A percentile compares a stretch with the other conserved stretches of the same genome.
phyloP scores from a whole-genome alignment of 2,329 filamentous ascomycete genomes.

The Colletotrichum navitas region DNA sequence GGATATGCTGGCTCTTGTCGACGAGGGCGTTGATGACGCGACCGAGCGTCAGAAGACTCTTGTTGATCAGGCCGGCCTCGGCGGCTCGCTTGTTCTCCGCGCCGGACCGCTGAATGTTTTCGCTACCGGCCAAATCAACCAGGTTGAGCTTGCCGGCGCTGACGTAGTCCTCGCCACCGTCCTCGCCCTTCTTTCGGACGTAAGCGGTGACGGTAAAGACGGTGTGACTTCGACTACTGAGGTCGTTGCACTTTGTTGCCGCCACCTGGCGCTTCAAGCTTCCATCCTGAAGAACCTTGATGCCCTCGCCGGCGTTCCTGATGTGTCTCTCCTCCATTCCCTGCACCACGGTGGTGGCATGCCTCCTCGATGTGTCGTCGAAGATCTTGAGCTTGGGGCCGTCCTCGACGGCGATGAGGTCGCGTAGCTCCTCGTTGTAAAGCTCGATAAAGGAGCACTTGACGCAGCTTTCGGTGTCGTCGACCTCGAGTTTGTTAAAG shows the following conservation, averaged over 20 bases:
- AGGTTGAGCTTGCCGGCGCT: slow-evolving; percentile 95
- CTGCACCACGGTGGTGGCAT: slow-evolving; percentile 88
- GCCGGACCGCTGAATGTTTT: slow-evolving; percentile 96
- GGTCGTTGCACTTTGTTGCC: slow-evolving; percentile 98
- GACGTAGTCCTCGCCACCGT: slow-evolving; percentile 90
- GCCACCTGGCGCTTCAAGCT: slow-evolving; percentile 98
- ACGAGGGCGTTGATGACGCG: slow-evolving; percentile 98
- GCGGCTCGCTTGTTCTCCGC: slow-evolving; percentile 98
- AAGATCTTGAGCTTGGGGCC: slow-evolving; percentile 92
- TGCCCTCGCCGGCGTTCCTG: slow-evolving; percentile 84
- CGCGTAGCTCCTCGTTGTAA: slow-evolving; percentile 97
- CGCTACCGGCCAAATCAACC: slow-evolving; percentile 95
- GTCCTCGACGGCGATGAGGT: slow-evolving; percentile 87
- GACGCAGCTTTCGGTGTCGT: slow-evolving; percentile 86
- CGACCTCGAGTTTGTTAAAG: slow-evolving; percentile 85
- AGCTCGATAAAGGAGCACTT: slow-evolving; percentile 99
- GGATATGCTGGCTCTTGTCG: slow-evolving; percentile 90
- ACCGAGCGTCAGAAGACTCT: slow-evolving; percentile 93
- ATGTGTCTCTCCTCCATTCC: slow-evolving; percentile 98
- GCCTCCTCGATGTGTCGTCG: slow-evolving; percentile 89
- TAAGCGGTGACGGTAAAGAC: slow-evolving; percentile 97
- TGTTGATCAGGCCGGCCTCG: slow-evolving; percentile 97
- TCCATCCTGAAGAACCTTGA: slow-evolving; percentile 88
- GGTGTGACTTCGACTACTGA: slow-evolving; percentile 96
- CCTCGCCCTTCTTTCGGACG: slow-evolving; percentile 83